Conservation (phyloP, 331 rosid species). For the Dryas integrifolia region DNA sequence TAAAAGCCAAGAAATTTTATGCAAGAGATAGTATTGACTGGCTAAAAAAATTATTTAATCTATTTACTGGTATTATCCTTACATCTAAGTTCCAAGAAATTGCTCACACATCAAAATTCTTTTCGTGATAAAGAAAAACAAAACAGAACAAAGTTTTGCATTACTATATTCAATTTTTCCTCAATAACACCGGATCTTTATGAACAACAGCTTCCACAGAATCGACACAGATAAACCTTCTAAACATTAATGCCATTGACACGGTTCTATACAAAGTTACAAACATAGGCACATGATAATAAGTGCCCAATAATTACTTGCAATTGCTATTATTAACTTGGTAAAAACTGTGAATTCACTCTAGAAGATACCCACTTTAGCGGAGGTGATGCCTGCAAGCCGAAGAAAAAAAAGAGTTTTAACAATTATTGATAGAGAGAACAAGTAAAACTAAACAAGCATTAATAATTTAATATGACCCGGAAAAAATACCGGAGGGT, state of each 20-base stretch:
- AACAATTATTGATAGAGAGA: background rate
- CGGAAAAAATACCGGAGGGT: conserved; percentile 54
- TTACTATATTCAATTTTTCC: background rate
- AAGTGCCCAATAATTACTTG: conserved; percentile 1
- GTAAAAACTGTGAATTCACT: background rate
- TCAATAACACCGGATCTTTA: background rate
- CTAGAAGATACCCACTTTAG: conserved; percentile 15
- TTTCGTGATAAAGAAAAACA: background rate
- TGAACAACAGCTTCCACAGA: background rate
- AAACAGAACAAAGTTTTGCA: background rate
- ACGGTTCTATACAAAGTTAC: background rate
- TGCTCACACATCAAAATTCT: background rate
- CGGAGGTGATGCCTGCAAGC: conserved; percentile 89
- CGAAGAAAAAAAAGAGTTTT: background rate
- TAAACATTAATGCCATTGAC: background rate
- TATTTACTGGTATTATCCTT: no score
- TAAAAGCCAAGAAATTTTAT: no score
- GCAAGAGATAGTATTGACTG: no score
- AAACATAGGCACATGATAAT: background rate
- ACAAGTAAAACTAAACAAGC: background rate
- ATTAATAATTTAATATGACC: background rate
- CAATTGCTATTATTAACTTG: background rate
- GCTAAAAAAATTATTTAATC: no score
- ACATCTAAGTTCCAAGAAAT: background rate
- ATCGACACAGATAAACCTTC: background rate